Evolutionary conservation across 2,329 filamentous ascomycete genomes (phyloP), one percentile per base, ranked within the genome.

Genomic region (Curvularia hawaiiensis): DNA sequence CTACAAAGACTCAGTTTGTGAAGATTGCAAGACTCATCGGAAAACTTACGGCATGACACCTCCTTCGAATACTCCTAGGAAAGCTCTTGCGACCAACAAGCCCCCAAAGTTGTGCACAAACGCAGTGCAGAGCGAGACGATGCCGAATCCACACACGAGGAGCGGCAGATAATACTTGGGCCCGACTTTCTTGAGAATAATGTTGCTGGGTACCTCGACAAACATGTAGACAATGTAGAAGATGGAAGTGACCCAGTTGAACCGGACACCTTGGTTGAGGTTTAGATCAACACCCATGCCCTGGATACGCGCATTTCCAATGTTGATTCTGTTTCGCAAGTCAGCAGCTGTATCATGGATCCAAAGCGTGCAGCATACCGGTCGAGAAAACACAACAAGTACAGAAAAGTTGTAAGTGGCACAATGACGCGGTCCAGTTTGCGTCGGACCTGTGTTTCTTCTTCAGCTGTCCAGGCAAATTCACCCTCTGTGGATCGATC

Each of bases 211-310:
- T 0, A 86, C 78, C 65, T 86, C 84, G 57, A 85, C 77, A 28
- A 83, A 71, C 51, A 85, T 77, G 71, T 86, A 86, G 54, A 83
- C 69, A 58, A 86, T 81, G 73, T 85, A 86, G 76, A 86, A 85
- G 57, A 84, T 80, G 50, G 83, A 84, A 1, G 84, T 80, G 0
- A 83, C 81, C 77, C 82, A 84, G 67, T 86, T 86, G 77, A 85
- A 85, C 12, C 79, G 79, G 50, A 79, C 74, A n/a, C 80, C 79
- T 12, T 9, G 26, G 20, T 70, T 62, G 24, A 86, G 78, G 4
- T 80, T 60, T 3, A 86, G 73, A 30, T 85, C 83, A 12, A 71
- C 66, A 1, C 63, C 72, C 77, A 86, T 77, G 18, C 84, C 84
- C 58, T 84, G 80, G 52, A 86, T 85, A 43, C 82, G 78, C 2